Percentiles rank a stretch among this genome's conserved stretches.
phyloP scores from a whole-genome alignment of 805 yeast genomes.

The Clavispora santaluciae region DNA sequence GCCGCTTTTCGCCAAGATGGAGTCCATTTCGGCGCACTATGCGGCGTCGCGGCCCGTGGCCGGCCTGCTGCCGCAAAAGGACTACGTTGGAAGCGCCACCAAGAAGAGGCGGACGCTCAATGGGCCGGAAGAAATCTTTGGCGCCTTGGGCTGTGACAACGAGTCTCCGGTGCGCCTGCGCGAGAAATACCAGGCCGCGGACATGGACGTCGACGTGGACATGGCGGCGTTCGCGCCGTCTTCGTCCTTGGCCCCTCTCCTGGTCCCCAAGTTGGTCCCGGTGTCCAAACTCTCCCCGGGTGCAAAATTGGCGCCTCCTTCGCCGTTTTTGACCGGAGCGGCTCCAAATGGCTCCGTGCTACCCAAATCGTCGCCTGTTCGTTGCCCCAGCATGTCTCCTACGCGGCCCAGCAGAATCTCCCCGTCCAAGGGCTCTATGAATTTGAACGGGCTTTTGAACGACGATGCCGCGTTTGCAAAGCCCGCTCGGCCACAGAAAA shows the following conservation, averaged over 20 bases:
- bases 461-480: conserved; percentile 19
- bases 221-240: background rate
- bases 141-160: conserved; percentile 6
- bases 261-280: background rate
- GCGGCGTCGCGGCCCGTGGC: conserved; percentile 28
- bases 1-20: conserved; percentile 39
- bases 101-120: conserved; percentile 36
- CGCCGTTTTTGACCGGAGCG: background rate
- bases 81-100: conserved; percentile 19
- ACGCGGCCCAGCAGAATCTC: conserved; percentile 22
- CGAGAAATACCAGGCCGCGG: background rate
- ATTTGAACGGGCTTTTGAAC: conserved; percentile 28
- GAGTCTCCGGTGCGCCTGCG: conserved; percentile 10
- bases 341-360: background rate
- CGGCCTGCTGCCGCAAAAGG: background rate
- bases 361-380: background rate
- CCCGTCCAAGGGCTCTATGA: conserved; percentile 38
- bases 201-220: background rate
- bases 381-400: conserved; percentile 8
- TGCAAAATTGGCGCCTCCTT: background rate
- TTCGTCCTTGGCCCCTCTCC: background rate
- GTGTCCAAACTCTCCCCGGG: background rate
- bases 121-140: conserved; percentile 35
- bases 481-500: conserved; percentile 21
- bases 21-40: conserved; percentile 45